Base-by-base conservation (phyloP, 2,329 filamentous ascomycete species). In the Aspergillus luchuensis region DNA sequence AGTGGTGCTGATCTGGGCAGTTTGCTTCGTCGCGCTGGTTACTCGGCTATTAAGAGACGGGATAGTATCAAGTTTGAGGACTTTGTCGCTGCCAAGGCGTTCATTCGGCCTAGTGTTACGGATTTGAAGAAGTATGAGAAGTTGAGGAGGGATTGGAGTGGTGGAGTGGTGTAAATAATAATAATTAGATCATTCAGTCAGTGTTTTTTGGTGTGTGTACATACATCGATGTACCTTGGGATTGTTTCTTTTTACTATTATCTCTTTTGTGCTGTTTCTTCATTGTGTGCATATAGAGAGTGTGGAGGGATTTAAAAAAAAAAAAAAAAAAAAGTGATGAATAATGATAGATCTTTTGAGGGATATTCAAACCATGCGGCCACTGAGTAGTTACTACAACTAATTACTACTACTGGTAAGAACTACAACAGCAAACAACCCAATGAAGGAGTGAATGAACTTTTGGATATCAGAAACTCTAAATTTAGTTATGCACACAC, bases 1-100 rank as follows among this genome's bases (percentile, higher is more conserved):
- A 94, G 90, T 56, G 87, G 87, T 66, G 87, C 87, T 0, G 87
- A 90, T 78, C 69, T 90, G 55, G 83, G 83, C 13, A 83, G 82
- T 57, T 69, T 90, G 65, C 69, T 89, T 15, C 77, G 85, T 11
- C 82, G 85, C 65, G 87, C 87, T 8, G 86, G 83, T 28, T 82
- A 85, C 69, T 77, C 79, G 50, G 85, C 86, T 33, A 79, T 87
- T 43, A 79, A 80, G 64, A 72, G 83, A 13, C 72, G 78, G 17
- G 79, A 79, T 63, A 70, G 69, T 10, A 81, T 87, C 6, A 79
- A 79, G 48, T 67, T 80, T 50, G 71, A 79, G 43, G 78, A 80
- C 63, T 80, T 79, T 62, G 65, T 76, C 30, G 67, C 71, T 43
- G 79, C 78, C 10, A 78, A 76, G 63, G 65, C 71, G 15, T 76